Percentiles rank a stretch among this genome's conserved stretches.
phyloP scores from a whole-genome alignment of 1,284 basidiomycete species.

The Takashimella tepidaria region DNA sequence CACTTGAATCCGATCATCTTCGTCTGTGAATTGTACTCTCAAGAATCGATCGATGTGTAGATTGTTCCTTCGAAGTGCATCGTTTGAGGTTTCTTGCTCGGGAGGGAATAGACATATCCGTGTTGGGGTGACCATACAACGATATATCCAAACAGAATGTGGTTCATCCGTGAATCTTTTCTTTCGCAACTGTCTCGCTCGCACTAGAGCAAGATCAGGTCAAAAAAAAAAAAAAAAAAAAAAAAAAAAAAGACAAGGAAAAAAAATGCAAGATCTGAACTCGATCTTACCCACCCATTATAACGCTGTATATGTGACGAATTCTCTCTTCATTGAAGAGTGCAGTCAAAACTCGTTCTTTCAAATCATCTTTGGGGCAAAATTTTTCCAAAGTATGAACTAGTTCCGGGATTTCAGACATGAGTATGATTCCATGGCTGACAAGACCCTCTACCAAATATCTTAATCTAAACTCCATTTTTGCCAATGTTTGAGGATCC shows the following conservation, averaged over 20 bases:
- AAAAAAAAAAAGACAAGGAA: no score
- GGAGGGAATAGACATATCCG: conserved; percentile 22
- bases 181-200: conserved; percentile 4
- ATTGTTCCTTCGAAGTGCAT: conserved; percentile 17
- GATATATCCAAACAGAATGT: conserved; percentile 15
- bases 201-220: conserved; percentile 14
- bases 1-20: conserved; percentile 21
- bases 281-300: no score
- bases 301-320: conserved; percentile 8
- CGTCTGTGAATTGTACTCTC: conserved; percentile 30
- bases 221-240: no score
- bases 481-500: conserved; percentile 1
- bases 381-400: conserved; percentile 8
- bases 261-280: no score
- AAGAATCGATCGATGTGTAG: conserved; percentile 22
- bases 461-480: conserved; percentile 12
- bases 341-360: conserved; percentile 18
- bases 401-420: conserved; percentile 17
- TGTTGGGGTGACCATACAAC: conserved; percentile 26
- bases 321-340: conserved; percentile 25
- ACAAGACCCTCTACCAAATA: conserved; percentile 28
- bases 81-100: conserved; percentile 23
- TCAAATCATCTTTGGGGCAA: not conserved
- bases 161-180: conserved; percentile 1
- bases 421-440: conserved; percentile 19